Evolutionary conservation across 371 early-diverging fungal genomes (phyloP).

Genomic region (Mucor piriformis): DNA sequence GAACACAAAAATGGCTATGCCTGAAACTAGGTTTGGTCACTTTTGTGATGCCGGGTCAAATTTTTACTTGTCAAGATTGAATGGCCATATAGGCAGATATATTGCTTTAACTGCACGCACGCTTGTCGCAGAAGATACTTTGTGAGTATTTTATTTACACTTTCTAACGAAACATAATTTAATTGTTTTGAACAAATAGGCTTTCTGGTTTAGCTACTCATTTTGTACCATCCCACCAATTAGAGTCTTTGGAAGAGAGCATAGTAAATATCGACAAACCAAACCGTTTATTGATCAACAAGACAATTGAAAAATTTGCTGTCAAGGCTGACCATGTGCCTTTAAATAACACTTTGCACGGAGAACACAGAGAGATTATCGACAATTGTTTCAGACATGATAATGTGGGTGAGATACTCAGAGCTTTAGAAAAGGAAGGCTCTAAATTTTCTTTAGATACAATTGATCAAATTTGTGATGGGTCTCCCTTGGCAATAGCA

Average conservation of each 20-base stretch:
- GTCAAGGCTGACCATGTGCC: conserved; percentile 26
- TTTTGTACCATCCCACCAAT: conserved; percentile 79
- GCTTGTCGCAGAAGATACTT: conserved; percentile 74
- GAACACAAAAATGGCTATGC: conserved; percentile 93
- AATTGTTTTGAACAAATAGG: conserved; percentile 6
- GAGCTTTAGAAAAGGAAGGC: conserved; percentile 50
- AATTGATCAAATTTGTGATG: conserved; percentile 53
- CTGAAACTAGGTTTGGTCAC: conserved; percentile 91
- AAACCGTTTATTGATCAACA: conserved; percentile 75
- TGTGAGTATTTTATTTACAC: background rate
- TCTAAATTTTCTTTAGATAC: conserved; percentile 72
- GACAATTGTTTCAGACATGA: conserved; percentile 61
- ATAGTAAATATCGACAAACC: conserved; percentile 71
- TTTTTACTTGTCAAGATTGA: conserved; percentile 89
- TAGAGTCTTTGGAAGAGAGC: conserved; percentile 73
- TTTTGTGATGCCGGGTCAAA: conserved; percentile 93
- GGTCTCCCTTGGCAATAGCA: conserved; percentile 85
- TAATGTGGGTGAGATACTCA: conserved; percentile 78
- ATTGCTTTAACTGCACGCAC: conserved; percentile 83
- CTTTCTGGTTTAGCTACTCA: conserved; percentile 89
- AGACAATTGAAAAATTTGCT: conserved; percentile 83
- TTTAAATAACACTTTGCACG: background rate
- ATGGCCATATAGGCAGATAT: conserved; percentile 89
- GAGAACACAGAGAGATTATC: background rate
- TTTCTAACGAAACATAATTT: background rate